Evolutionary conservation across 345 rosid genomes (phyloP), one percentile per base, ranked within the genome.

Genomic region (Balakata baccata): DNA sequence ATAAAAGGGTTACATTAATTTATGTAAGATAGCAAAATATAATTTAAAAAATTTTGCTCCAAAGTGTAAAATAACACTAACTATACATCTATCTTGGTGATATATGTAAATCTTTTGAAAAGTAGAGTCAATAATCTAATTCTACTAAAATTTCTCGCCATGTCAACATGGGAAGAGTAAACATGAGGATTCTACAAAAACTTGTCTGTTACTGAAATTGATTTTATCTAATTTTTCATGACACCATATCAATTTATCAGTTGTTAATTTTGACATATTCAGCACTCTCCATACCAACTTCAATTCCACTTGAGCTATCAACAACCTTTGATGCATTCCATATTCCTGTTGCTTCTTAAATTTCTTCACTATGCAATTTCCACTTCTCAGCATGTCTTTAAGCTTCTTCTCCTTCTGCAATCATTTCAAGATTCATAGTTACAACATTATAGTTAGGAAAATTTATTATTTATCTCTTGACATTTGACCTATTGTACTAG

Each of bases 181-280:
- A 68, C 60, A 78, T 10, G 81, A 72, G 37, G 76, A 60, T 29
- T 78, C 81, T 50, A 78, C 67, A 38, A 17, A 57, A 58, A 73
- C 73, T 66, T 78, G 66, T 46, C 69, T 68, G 5, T 68, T 51
- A 53, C 69, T 41, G 11, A 78, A 49, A 6, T 45, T 60, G 11
- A 78, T 62, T 45, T 51, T 78, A 12, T 68, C 73, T 78, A 78
- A 41, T 68, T 78, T 78, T 54, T 72, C 81, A 43, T 72, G 81
- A 34, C 81, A 78, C 81, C 81, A 78, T n/a, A 61, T 66, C 76
- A 78, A 69, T 23, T 78, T 76, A 46, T 78, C 77, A 14, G 57
- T 16, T 14, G 76, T 72, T 59, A 72, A 20, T 50, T 43, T 78
- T 25, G 68, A 25, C 81, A 78, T 72, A 38, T 62, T 52, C 5